A percentile compares a stretch with the other conserved stretches of the same genome.
These are phyloP conservation scores for Verbascum thapsus DNA, from an alignment of 257 asterid species.

Conservation along the genomic window DNA sequence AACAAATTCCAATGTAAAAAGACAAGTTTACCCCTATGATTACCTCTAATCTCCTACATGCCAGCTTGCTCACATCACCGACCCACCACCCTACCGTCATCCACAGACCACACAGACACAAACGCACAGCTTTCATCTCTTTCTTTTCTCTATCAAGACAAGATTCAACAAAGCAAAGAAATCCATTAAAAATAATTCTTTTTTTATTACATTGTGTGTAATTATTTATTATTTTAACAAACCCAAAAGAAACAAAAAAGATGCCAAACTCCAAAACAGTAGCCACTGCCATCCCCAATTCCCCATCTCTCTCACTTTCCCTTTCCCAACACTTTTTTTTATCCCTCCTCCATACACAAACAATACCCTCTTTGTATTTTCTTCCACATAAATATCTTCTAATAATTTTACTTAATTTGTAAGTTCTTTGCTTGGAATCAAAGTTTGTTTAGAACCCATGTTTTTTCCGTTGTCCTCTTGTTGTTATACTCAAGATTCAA, in stretches of 20 bases:
- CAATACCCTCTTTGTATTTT: conserved; percentile 39
- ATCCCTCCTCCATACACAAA: conserved; percentile 27
- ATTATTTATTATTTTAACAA: too few relatives aligned
- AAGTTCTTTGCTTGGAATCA: conserved; percentile 44
- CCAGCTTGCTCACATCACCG: conserved; percentile 33
- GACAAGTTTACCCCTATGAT: conserved; percentile 28
- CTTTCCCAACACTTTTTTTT: conserved; percentile 67
- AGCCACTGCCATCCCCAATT: conserved; percentile 64
- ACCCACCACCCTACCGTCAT: conserved; percentile 40
- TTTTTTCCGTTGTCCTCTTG: conserved; percentile 20
- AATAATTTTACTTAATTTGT: conserved; percentile 25
- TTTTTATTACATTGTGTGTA: too few relatives aligned
- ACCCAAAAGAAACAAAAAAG: conserved; percentile 24
- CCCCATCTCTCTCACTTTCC: conserved; percentile 54
- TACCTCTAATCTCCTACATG: conserved; percentile 28
- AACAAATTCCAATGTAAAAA: neutral
- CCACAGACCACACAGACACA: too few relatives aligned
- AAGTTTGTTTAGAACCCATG: conserved; percentile 38
- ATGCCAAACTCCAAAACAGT: conserved; percentile 46
- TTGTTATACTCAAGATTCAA: conserved; percentile 34
- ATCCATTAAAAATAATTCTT: neutral
- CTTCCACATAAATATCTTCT: conserved; percentile 22
- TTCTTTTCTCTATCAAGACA: too few relatives aligned
- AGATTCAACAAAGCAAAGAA: conserved; percentile 20
- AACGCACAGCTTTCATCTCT: too few relatives aligned